Conservation (phyloP, 1,284 basidiomycete genomes). For the Meripilus lineatus region DNA sequence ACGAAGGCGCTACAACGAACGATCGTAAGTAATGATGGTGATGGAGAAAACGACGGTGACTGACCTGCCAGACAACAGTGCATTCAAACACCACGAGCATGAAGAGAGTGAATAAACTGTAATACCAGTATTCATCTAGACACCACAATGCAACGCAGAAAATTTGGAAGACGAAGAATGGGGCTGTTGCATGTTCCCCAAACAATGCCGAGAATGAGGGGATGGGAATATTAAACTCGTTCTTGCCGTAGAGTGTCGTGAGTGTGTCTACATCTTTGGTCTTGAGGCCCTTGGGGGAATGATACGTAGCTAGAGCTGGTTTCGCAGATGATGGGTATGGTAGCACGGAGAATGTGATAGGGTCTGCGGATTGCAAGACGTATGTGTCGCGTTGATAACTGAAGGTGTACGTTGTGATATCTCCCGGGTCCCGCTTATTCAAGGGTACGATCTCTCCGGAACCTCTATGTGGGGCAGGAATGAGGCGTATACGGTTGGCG, state of each 20-base stretch:
- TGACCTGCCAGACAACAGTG: slow-evolving; percentile 93
- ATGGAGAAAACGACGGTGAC: slow-evolving; percentile 19
- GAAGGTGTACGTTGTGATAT: slow-evolving; percentile 75
- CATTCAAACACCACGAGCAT: slow-evolving; percentile 97
- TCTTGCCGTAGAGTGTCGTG: slow-evolving; percentile 74
- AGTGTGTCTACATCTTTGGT: slow-evolving; percentile 41
- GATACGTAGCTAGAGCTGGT: slow-evolving; percentile 71
- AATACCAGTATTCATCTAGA: slow-evolving; percentile 97
- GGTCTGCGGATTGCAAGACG: slow-evolving; percentile 57
- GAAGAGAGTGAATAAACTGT: slow-evolving; percentile 93
- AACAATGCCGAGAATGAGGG: slow-evolving; percentile 89
- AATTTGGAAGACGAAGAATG: slow-evolving; percentile 95
- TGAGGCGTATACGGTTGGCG: slow-evolving; percentile 80
- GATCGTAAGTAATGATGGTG: background rate
- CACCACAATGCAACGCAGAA: slow-evolving; percentile 97
- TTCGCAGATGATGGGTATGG: slow-evolving; percentile 84
- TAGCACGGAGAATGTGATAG: slow-evolving; percentile 73
- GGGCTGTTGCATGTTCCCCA: slow-evolving; percentile 87
- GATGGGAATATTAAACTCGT: slow-evolving; percentile 94
- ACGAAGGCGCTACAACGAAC: slow-evolving; percentile 62
- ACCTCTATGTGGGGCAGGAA: slow-evolving; percentile 85
- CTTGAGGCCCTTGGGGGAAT: slow-evolving; percentile 45
- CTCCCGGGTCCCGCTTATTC: slow-evolving; percentile 53
- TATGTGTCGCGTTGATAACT: slow-evolving; percentile 97
- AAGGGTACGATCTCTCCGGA: slow-evolving; percentile 88